Conservation (phyloP, 306 rosid species). For the Glycyrrhiza uralensis region DNA sequence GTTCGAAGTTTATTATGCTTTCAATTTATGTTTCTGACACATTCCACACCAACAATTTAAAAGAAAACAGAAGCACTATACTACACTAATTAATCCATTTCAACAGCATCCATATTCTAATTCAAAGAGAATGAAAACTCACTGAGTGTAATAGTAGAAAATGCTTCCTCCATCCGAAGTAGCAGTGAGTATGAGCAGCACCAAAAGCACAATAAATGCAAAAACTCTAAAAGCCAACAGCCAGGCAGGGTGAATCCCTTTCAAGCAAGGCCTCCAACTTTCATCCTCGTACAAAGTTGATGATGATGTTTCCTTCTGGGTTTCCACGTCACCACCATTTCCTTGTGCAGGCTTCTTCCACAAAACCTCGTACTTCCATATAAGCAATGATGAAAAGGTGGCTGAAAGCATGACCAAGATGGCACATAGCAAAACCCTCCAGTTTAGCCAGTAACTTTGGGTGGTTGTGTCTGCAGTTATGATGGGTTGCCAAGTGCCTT, state of each 20-base stretch:
- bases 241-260: conserved; percentile 92
- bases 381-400: conserved; percentile 39
- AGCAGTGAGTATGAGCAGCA: conserved; percentile 63
- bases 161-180: conserved; percentile 66
- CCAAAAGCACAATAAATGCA: conserved; percentile 76
- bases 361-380: conserved; percentile 56
- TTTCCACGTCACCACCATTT: conserved; percentile 33
- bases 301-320: conserved; percentile 32
- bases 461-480: conserved; percentile 72
- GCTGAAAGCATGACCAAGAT: conserved; percentile 57
- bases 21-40: not conserved
- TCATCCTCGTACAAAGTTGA: conserved; percentile 76
- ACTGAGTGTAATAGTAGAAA: conserved; percentile 86
- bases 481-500: conserved; percentile 72
- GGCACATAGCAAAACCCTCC: conserved; percentile 78
- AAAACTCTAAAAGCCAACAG: conserved; percentile 68
- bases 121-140: conserved; percentile 29
- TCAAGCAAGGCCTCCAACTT: conserved; percentile 90
- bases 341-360: conserved; percentile 21
- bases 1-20: not conserved
- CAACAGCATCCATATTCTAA: not conserved
- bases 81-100: not conserved
- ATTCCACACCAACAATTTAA: not conserved
- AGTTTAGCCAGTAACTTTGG: conserved; percentile 76
- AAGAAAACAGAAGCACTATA: conserved; percentile 1